Percentiles rank a stretch among this genome's conserved stretches.
Conservation (phyloP, 345 rosid genomes). For the Hypericum perforatum region DNA sequence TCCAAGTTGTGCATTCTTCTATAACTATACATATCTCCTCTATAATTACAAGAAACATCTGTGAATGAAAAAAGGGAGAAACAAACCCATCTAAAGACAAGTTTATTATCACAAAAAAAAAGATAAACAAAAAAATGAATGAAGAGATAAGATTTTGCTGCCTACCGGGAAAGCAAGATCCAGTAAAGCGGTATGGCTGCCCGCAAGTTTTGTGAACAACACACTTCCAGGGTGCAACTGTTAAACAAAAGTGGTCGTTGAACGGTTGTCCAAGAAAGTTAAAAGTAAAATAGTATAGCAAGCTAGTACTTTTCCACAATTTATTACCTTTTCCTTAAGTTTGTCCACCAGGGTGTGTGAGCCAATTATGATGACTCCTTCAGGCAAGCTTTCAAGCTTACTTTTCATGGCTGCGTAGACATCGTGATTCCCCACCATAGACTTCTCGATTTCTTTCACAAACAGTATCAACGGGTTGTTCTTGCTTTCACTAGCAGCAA, state of each 20-base stretch:
- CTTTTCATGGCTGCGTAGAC: slow-evolving; percentile 48
- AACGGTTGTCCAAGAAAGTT: no score
- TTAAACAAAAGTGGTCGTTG: slow-evolving; percentile 6
- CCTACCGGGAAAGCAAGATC: slow-evolving; percentile 93
- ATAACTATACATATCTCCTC: no score
- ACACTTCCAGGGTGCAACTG: slow-evolving; percentile 96
- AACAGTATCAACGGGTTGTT: slow-evolving; percentile 63
- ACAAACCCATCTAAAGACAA: no score
- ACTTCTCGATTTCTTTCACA: slow-evolving; percentile 87
- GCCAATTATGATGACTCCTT: slow-evolving; percentile 69
- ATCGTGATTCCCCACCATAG: slow-evolving; percentile 65
- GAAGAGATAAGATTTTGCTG: neutral
- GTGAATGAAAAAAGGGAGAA: no score
- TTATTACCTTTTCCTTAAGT: slow-evolving; percentile 84
- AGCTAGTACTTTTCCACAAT: neutral
- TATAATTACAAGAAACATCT: no score
- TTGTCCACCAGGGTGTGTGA: slow-evolving; percentile 83
- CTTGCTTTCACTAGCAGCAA: slow-evolving; percentile 59
- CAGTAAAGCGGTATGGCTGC: slow-evolving; percentile 84
- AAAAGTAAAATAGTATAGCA: neutral
- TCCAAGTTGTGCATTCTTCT: no score
- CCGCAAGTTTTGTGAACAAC: slow-evolving; percentile 83
- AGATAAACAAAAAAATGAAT: neutral
- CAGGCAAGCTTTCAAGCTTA: slow-evolving; percentile 76
- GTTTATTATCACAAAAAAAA: neutral